These are phyloP conservation scores for Candida wancherniae DNA, from an alignment of 805 yeast species.

Conservation along the genomic window DNA sequence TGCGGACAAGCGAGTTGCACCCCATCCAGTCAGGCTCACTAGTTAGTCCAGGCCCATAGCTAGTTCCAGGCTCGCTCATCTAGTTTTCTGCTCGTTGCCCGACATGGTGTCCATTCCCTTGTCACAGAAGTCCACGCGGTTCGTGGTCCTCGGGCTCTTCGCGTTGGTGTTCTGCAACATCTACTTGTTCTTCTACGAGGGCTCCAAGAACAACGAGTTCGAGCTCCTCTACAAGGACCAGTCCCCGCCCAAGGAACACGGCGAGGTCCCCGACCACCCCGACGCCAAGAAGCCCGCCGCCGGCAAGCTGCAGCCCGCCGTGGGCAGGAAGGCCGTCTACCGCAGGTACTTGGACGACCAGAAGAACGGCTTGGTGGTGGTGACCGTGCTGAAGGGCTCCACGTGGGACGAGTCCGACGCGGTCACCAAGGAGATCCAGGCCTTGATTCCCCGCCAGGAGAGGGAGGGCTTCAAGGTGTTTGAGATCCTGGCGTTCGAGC, in stretches of 20 bases:
- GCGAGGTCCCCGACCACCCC: constrained; percentile 1
- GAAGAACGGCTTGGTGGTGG: constrained; percentile 10
- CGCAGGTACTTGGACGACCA: constrained; percentile 12
- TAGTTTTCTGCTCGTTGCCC: too few relatives aligned
- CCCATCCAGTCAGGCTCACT: too few relatives aligned
- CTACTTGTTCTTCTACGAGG: constrained; percentile 4
- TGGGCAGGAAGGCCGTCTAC: constrained; percentile 2
- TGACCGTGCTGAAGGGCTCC: constrained; percentile 5
- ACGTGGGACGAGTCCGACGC: constrained; percentile 7
- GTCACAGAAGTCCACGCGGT: constrained; percentile 5
- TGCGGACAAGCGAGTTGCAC: too few relatives aligned
- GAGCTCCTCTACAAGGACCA: constrained; percentile 4
- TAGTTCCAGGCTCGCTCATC: too few relatives aligned
- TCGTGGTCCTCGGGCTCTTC: constrained; percentile 4
- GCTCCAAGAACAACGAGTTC: constrained; percentile 4
- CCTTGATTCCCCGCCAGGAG: constrained; percentile 1
- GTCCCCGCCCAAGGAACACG: too few relatives aligned
- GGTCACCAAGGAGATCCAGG: constrained; percentile 6
- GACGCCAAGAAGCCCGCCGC: neutral
- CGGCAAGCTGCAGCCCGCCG: neutral
- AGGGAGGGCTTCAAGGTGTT: constrained; percentile 1
- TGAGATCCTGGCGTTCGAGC: constrained; percentile 7
- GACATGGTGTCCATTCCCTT: too few relatives aligned
- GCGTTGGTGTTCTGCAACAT: constrained; percentile 6
- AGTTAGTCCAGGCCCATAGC: too few relatives aligned